These are phyloP conservation scores for Aegilops speltoides DNA, from an alignment of 176 grass and related monocot species.

Conservation along the genomic window DNA sequence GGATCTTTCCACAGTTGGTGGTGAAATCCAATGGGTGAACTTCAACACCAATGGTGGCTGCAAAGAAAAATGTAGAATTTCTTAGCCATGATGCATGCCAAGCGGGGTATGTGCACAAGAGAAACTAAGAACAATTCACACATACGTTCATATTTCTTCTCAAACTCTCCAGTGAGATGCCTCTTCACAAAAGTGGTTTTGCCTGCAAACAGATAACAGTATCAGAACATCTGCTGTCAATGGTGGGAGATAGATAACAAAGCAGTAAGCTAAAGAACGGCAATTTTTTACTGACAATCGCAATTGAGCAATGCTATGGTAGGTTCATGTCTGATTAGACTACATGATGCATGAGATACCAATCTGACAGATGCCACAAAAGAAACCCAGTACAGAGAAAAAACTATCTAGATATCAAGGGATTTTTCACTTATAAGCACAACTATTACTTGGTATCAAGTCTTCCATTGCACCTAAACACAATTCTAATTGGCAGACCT, in stretches of 20 bases:
- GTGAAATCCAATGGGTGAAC: constrained; percentile 85
- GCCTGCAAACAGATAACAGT: constrained; percentile 33
- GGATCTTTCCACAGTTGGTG: constrained; percentile 87
- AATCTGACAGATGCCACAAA: not conserved
- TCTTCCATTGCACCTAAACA: not conserved
- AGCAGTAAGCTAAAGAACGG: not conserved
- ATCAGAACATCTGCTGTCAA: not conserved
- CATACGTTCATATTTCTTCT: constrained; percentile 87
- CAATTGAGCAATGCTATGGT: not conserved
- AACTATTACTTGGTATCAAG: not conserved
- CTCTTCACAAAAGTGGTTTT: constrained; percentile 97
- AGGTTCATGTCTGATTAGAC: not conserved
- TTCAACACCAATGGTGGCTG: constrained; percentile 93
- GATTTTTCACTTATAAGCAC: too few species aligned
- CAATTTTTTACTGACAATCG: too few species aligned
- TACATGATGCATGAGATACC: too few species aligned
- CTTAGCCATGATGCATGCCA: not conserved
- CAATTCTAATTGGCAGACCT: not conserved
- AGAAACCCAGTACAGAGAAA: too few species aligned
- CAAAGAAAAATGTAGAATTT: not conserved
- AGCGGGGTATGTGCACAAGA: not conserved
- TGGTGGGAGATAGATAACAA: not conserved
- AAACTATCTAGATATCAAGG: too few species aligned
- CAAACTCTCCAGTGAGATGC: constrained; percentile 89
- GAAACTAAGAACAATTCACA: not conserved